phyloP scores from a whole-genome alignment of 257 asterid species.

The Nicotiana otophora region DNA sequence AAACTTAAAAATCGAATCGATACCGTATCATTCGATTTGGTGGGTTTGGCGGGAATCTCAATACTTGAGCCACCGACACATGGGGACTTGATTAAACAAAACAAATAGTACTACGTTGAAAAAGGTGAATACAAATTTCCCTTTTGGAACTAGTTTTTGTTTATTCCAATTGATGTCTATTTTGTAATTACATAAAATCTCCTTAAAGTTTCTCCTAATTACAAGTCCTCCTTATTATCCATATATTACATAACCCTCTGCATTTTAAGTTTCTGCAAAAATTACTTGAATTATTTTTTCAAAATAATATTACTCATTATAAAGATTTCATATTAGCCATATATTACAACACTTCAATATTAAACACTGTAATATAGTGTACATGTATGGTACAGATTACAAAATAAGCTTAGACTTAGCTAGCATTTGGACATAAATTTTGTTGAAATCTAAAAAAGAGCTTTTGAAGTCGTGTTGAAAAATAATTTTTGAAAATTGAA shows the following conservation, averaged over 20 bases:
- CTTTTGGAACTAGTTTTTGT: not conserved
- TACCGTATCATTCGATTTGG: too few relatives aligned
- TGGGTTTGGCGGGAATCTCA: too few relatives aligned
- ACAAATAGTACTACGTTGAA: not conserved
- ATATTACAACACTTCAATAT: not conserved
- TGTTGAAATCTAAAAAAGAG: too few relatives aligned
- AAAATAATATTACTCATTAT: not conserved
- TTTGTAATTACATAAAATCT: not conserved
- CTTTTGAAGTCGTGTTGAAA: too few relatives aligned
- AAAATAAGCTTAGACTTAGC: not conserved
- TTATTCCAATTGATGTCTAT: not conserved
- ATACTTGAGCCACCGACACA: conserved; percentile 6
- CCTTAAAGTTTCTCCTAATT: not conserved
- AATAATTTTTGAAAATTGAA: too few relatives aligned
- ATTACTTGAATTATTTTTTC: not conserved
- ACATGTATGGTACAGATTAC: not conserved
- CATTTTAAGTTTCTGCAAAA: not conserved
- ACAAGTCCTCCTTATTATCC: not conserved
- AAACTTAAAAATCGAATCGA: too few relatives aligned
- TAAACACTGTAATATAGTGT: not conserved
- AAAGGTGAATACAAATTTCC: not conserved
- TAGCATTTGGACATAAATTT: too few relatives aligned
- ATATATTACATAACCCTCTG: not conserved
- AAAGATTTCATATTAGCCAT: not conserved
- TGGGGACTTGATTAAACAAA: not conserved